Percentiles rank a stretch among this genome's conserved stretches.
phyloP scores from a whole-genome alignment of 441 rosid species.

The Adansonia gregorii region DNA sequence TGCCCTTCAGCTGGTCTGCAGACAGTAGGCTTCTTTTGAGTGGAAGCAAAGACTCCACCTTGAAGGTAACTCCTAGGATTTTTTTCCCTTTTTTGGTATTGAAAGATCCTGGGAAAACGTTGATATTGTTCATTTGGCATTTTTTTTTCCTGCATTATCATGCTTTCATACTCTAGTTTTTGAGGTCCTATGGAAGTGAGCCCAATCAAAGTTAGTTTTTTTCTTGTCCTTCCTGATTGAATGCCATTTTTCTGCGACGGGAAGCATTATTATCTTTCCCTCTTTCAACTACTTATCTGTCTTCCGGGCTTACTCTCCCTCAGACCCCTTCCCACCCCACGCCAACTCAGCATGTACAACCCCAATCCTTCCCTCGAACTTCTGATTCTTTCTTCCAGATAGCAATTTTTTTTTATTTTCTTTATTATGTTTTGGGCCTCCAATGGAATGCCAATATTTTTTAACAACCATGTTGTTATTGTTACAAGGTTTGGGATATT shows the following conservation, averaged over 20 bases:
- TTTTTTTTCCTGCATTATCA: too few relatives aligned
- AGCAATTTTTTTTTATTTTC: not conserved
- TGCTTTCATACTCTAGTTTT: not conserved
- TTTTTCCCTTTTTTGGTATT: too few relatives aligned
- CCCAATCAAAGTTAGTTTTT: not conserved
- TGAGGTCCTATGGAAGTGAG: not conserved
- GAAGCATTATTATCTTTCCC: not conserved
- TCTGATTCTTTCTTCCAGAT: not conserved
- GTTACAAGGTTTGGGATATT: slow-evolving; percentile 78
- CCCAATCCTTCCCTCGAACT: not conserved
- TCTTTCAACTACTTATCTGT: not conserved
- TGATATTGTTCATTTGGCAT: not conserved
- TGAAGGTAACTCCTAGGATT: too few relatives aligned
- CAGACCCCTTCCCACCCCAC: too few relatives aligned
- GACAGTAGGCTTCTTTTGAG: slow-evolving; percentile 88
- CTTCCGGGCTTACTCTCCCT: not conserved
- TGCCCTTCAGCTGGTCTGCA: slow-evolving; percentile 85
- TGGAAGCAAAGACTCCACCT: too few relatives aligned
- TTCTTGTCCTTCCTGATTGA: not conserved
- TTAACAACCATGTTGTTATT: not conserved
- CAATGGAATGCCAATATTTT: not conserved
- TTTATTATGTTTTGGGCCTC: not conserved
- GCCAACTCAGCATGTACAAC: too few relatives aligned
- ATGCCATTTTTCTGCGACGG: not conserved
- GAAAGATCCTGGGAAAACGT: too few relatives aligned